Base-by-base conservation (phyloP, 129 eudicot genomes). In the Flaveria bidentis region DNA sequence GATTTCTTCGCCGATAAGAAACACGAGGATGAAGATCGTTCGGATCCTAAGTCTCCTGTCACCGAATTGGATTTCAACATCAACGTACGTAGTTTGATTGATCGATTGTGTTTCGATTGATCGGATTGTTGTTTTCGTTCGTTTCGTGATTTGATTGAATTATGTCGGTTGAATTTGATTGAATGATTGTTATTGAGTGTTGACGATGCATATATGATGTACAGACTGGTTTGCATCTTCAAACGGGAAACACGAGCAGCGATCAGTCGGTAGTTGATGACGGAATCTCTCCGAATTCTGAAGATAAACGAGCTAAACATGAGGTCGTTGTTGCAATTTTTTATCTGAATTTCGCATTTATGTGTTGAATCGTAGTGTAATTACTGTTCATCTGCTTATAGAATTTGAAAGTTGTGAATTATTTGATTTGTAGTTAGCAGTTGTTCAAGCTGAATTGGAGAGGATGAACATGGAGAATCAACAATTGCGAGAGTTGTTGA, bases 191-290 rank as follows among this genome's bases (percentile, higher is more conserved):
- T 30, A 30, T 62, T 62, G 13, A 9, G 50, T 45, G 14, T 36
- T 36, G 36, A 23, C 16, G 36, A 12, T 23, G 25, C 16, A 17
- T 62, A 26, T 61, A 33, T 28, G 28, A 14, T 51, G 11, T 77
- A 39, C 82, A 90, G 96, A 90, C 88, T 30, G 90, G 90, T 20
- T 85, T 90, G 81, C 87, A 80, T 63, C 96, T 90, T 16, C 84
- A 85, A 4, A 90, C 90, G 1, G 88, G 84, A 26, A 89, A 87
- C 69, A 73, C 86, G 2, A 80, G 89, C 17, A 85, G 89, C 67
- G 90, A 87, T 78, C 87, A 87, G 69, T 89, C 96, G 49, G 76
- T 81, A 45, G 91, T 85, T 30, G 92, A 85, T 42, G 90, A 87
- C 55, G 87, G 92, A 64, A 61, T 77, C 2, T 85, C 92, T n/a